Conservation (phyloP, 2,329 filamentous ascomycete genomes). For the Hortaea werneckii region DNA sequence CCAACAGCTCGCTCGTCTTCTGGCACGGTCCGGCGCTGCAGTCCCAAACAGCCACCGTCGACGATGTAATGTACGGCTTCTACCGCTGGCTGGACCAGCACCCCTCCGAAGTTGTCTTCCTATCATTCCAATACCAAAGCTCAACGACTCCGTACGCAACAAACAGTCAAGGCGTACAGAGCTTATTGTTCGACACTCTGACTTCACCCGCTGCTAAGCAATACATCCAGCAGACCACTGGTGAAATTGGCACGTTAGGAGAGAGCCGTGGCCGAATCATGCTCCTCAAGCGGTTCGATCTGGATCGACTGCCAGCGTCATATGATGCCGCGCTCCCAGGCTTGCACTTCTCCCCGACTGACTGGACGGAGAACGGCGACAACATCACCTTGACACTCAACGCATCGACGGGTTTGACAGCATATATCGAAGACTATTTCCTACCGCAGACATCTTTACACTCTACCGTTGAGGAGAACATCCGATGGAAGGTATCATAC, state of each 20-base stretch:
- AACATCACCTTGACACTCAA: slow-evolving; percentile 34
- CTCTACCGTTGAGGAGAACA: slow-evolving; percentile 28
- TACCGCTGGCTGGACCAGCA: slow-evolving; percentile 41
- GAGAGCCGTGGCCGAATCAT: slow-evolving; percentile 31
- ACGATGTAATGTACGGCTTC: slow-evolving; percentile 38
- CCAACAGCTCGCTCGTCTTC: slow-evolving; percentile 37
- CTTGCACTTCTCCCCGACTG: slow-evolving; percentile 35
- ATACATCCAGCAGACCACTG: slow-evolving; percentile 32
- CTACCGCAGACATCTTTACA: slow-evolving; percentile 25
- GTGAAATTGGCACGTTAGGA: slow-evolving; percentile 28
- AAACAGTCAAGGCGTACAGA: slow-evolving; percentile 30
- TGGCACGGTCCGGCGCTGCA: slow-evolving; percentile 39
- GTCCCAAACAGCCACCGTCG: slow-evolving; percentile 34
- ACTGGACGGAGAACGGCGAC: slow-evolving; percentile 36
- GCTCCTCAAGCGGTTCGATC: slow-evolving; percentile 38
- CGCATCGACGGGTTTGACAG: slow-evolving; percentile 25
- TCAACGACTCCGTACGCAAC: slow-evolving; percentile 23
- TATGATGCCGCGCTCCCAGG: slow-evolving; percentile 34
- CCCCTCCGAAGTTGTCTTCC: slow-evolving; percentile 35
- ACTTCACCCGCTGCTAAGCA: slow-evolving; percentile 29
- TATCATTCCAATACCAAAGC: slow-evolving; percentile 40
- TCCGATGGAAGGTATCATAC: slow-evolving; percentile 30
- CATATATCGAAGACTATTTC: slow-evolving; percentile 44
- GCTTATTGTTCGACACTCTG: slow-evolving; percentile 29
- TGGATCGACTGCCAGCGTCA: slow-evolving; percentile 27